Conservation (phyloP, 306 rosid species). For the Cucumis cinereus region DNA sequence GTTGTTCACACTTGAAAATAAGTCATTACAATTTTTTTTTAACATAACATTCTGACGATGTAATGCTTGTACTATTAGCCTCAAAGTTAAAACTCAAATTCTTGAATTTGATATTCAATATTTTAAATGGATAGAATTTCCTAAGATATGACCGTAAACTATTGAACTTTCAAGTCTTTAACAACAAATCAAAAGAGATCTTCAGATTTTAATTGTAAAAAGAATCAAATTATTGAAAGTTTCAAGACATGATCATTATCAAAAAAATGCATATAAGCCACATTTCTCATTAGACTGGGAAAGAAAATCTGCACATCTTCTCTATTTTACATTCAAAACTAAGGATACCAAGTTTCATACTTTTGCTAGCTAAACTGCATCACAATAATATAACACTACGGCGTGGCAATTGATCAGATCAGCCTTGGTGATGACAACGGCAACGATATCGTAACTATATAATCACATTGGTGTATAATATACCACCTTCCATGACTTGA, state of each 20-base stretch:
- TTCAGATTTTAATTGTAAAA: not conserved
- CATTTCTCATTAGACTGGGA: conserved; percentile 7
- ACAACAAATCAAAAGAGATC: not conserved
- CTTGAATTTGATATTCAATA: no score
- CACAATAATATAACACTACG: not conserved
- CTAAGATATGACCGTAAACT: not conserved
- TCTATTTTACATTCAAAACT: conserved; percentile 27
- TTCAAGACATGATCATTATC: not conserved
- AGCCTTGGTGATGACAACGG: not conserved
- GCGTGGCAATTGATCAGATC: not conserved
- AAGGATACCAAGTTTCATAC: conserved; percentile 12
- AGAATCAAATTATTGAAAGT: not conserved
- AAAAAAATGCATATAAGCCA: not conserved
- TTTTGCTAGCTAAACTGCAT: conserved; percentile 28
- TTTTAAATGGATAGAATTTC: no score
- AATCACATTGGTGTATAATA: not conserved
- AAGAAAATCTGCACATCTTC: conserved; percentile 24
- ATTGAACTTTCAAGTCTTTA: not conserved
- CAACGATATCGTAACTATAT: not conserved
- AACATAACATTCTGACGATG: no score
- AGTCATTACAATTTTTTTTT: no score
- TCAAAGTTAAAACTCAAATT: no score
- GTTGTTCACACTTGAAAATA: no score
- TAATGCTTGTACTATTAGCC: no score
- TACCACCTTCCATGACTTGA: not conserved